Evolutionary conservation across 371 early-diverging fungal species (phyloP), one percentile per base, ranked within the genome.

Genomic region (Apophysomyces sp.): DNA sequence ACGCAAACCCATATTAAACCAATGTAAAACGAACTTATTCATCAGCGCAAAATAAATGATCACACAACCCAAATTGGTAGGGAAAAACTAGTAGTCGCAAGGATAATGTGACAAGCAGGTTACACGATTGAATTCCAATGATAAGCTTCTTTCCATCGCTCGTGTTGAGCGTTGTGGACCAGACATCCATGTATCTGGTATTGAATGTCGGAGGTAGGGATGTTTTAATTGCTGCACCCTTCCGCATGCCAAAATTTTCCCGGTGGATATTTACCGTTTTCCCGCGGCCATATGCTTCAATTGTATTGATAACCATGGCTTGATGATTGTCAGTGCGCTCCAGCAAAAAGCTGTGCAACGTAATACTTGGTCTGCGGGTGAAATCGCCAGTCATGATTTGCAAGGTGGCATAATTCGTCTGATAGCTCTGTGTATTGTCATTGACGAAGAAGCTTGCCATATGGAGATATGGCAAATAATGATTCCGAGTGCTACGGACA

Each of bases 291-390:
- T 67, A 67, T 24, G 62, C 58, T 31, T 72, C 72, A 2, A 67
- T 57, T n/a, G 72, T 72, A 54, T 72, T 72, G 13, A 53, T 51
- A 11, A 65, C 49, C 15, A 65, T 44, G 9, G 72, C 68, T 34
- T 71, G 57, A 15, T 53, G 57, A 40, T 64, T 71, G 13, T 4
- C 36, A 24, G 24, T 44, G 61, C 64, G 63, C 53, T 1, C 72
- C 66, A 9, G 66, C 72, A 9, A 63, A 36, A 13, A 57, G 21
- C 39, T 57, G 60, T 9, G 63, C 63, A 11, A 57, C 58, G 1
- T 55, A 53, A 24, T 32, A 58, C 32, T 60, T 60, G 11, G 60
- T 52, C 41, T 61, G 61, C 6, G 65, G 68, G 21, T 54, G 55
- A 29, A 52, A 27, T 26, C 15, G 18, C 60, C 54, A 60, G 24